These are phyloP conservation scores for Xerocomellus intermedius DNA, from an alignment of 768 basidiomycete genomes.

Conservation along the genomic window DNA sequence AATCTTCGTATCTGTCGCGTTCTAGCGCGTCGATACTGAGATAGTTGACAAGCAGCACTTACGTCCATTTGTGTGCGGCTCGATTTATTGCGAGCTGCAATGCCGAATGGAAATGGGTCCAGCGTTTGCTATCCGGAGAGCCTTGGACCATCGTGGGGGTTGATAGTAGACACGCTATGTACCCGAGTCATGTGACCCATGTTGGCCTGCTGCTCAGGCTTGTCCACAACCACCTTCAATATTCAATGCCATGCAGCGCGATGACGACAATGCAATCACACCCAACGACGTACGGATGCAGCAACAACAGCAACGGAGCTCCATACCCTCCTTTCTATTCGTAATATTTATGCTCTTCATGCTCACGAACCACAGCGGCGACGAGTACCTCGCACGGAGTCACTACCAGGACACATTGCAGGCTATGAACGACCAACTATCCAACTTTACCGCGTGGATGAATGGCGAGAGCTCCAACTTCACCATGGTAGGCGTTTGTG, in stretches of 20 bases:
- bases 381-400: constrained; percentile 61
- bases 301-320: constrained; percentile 50
- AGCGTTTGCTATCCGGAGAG: constrained; percentile 42
- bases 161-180: not conserved
- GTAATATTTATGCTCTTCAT: constrained; percentile 73
- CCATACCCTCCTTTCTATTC: constrained; percentile 72
- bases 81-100: constrained; percentile 53
- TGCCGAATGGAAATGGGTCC: constrained; percentile 51
- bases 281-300: constrained; percentile 11
- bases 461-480: constrained; percentile 67
- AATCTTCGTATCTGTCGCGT: constrained; percentile 44
- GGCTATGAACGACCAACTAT: constrained; percentile 54
- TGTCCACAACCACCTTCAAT: constrained; percentile 2
- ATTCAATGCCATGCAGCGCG: constrained; percentile 31
- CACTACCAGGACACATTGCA: constrained; percentile 67
- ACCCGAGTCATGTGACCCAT: constrained; percentile 24
- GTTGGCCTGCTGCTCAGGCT: not conserved
- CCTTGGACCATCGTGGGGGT: constrained; percentile 19
- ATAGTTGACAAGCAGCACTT: constrained; percentile 19
- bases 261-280: constrained; percentile 19
- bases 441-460: constrained; percentile 77
- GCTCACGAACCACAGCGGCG: constrained; percentile 72
- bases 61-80: constrained; percentile 55
- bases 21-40: not conserved
- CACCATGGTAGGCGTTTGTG: constrained; percentile 48